Conservation (phyloP, 2,329 filamentous ascomycete species). For the Teratosphaeria destructans region DNA sequence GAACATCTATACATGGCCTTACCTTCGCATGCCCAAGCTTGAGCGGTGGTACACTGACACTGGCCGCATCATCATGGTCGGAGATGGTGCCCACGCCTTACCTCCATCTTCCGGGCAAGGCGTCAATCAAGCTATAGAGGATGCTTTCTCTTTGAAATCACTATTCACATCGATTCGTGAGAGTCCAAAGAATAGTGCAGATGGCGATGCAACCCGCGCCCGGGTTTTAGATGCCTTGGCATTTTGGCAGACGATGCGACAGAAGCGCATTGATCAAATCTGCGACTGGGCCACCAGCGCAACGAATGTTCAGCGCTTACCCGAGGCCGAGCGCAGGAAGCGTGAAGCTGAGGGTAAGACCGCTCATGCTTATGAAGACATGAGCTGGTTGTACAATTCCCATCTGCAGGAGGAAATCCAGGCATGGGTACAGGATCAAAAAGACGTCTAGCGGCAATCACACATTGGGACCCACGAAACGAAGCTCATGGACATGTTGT, state of each 20-base stretch:
- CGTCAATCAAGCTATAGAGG: slow-evolving; percentile 46
- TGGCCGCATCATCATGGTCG: slow-evolving; percentile 42
- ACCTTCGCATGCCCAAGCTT: slow-evolving; percentile 26
- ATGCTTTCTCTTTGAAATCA: slow-evolving; percentile 38
- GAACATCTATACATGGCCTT: slow-evolving; percentile 17
- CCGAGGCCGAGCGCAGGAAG: slow-evolving; percentile 14
- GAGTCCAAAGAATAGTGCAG: background rate
- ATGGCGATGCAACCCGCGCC: background rate
- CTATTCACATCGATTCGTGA: slow-evolving; percentile 19
- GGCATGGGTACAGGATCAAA: slow-evolving; percentile 3
- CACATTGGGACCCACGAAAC: background rate
- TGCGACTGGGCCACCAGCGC: slow-evolving; percentile 12
- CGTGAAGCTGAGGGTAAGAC: slow-evolving; percentile 10
- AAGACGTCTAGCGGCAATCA: background rate
- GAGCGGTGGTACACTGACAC: slow-evolving; percentile 34
- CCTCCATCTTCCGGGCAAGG: slow-evolving; percentile 44
- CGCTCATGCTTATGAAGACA: slow-evolving; percentile 8
- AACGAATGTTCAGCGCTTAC: slow-evolving; percentile 12
- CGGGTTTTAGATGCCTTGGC: slow-evolving; percentile 6
- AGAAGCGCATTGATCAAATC: slow-evolving; percentile 13
- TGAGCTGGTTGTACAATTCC: slow-evolving; percentile 10
- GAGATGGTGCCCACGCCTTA: slow-evolving; percentile 49
- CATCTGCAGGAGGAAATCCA: slow-evolving; percentile 9
- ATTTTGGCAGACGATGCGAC: slow-evolving; percentile 16
- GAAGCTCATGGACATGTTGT: background rate